Conservation (phyloP, 306 rosid species). For the Senna tora region DNA sequence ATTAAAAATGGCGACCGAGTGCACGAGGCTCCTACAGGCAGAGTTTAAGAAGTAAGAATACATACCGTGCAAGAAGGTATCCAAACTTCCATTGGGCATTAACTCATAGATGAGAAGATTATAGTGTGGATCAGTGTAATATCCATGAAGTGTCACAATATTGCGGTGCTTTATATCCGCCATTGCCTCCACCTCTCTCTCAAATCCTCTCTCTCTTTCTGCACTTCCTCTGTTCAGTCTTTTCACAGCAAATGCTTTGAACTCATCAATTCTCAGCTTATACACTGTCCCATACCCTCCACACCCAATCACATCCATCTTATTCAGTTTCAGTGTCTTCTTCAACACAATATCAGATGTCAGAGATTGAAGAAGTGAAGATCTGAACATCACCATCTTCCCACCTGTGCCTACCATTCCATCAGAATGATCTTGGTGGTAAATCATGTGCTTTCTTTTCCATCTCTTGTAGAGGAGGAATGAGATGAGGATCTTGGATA, state of each 20-base stretch:
- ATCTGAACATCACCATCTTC: constrained; percentile 79
- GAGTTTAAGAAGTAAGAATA: background rate
- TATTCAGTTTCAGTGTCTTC: constrained; percentile 70
- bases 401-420: constrained; percentile 60
- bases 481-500: constrained; percentile 76
- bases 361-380: constrained; percentile 59
- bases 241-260: constrained; percentile 79
- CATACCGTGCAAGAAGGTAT: constrained; percentile 69
- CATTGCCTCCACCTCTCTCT: constrained; percentile 90
- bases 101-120: constrained; percentile 87
- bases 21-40: too few relatives aligned
- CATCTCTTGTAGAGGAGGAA: constrained; percentile 85
- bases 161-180: constrained; percentile 92
- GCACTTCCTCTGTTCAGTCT: constrained; percentile 72
- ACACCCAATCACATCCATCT: constrained; percentile 79
- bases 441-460: constrained; percentile 66
- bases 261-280: constrained; percentile 58
- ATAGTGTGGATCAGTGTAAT: constrained; percentile 73
- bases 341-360: constrained; percentile 63
- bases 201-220: constrained; percentile 80
- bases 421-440: constrained; percentile 39
- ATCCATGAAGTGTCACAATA: constrained; percentile 86
- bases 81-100: constrained; percentile 90
- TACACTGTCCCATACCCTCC: constrained; percentile 90
- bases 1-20: too few relatives aligned